Base-by-base conservation (phyloP, 2,329 filamentous ascomycete genomes). In the Colletotrichum somersetense region DNA sequence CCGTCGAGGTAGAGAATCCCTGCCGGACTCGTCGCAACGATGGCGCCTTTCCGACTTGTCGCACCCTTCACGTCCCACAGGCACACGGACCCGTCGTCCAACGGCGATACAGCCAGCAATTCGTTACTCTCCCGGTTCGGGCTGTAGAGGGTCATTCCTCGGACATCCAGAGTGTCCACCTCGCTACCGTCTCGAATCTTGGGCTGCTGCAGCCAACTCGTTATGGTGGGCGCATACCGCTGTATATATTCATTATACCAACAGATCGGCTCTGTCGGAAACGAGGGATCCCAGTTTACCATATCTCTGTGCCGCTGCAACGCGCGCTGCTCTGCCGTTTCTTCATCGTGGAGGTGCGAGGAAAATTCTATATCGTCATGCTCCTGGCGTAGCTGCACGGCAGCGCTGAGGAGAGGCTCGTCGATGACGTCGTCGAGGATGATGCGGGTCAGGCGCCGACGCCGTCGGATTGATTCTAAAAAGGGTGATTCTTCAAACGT, bases 191-290 rank as follows among this genome's bases (percentile, higher is more conserved):
- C 81, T 66, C 77, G 78, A 50, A 85, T 78, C 12, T 81, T 81
- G 11, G 92, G 91, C 66, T 89, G 86, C 78, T 95, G 88, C 53
- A 97, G 85, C 95, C 95, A 98, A 76, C 88, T 91, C 65, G 94
- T 85, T 18, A 87, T 87, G n/a, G 94, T 86, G 0, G 91, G 91
- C 0, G 90, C 94, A 81, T 95, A 88, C 44, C 95, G 88, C 65
- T 95, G 93, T 74, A 97, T 92, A 78, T 95, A 97, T 80, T 98
- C 95, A 67, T 93, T 89, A 80, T 97, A 97, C 92, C 94, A 98
- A 61, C 93, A 90, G 26, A 95, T 86, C 52, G 85, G 85, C 81
- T 98, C 95, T 5, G 82, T 84, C 0, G 91, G 89, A 74, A 92
- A 94, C 0, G 89, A 89, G 0, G 93, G 93, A 76, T 97, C 94